phyloP scores from a whole-genome alignment of 768 basidiomycete species.

The Russula sp. region DNA sequence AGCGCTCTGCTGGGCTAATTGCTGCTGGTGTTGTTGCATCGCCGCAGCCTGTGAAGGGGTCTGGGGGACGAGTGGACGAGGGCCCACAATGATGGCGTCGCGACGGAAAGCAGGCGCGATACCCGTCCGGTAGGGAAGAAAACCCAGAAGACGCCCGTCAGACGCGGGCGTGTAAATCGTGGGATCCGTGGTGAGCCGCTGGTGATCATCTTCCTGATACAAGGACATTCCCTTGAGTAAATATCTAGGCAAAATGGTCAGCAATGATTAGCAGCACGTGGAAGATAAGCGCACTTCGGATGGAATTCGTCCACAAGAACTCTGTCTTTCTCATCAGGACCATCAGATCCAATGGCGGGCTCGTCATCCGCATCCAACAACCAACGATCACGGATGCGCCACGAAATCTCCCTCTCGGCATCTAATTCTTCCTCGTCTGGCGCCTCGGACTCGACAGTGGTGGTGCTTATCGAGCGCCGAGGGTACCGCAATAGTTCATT shows the following conservation, averaged over 20 bases:
- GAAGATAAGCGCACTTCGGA: slow-evolving; percentile 35
- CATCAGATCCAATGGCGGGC: slow-evolving; percentile 49
- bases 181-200: slow-evolving; percentile 22
- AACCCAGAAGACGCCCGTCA: slow-evolving; percentile 18
- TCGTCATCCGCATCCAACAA: slow-evolving; percentile 61
- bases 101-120: slow-evolving; percentile 20
- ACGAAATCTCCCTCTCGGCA: slow-evolving; percentile 37
- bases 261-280: neutral
- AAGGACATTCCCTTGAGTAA: slow-evolving; percentile 32
- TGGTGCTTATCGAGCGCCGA: slow-evolving; percentile 24
- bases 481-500: slow-evolving; percentile 19
- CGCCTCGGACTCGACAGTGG: slow-evolving; percentile 17
- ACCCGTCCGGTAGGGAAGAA: slow-evolving; percentile 20
- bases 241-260: slow-evolving; percentile 36
- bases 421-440: slow-evolving; percentile 27
- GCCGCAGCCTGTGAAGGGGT: slow-evolving; percentile 20
- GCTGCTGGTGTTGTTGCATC: slow-evolving; percentile 19
- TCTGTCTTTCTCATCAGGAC: slow-evolving; percentile 63
- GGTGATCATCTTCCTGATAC: slow-evolving; percentile 23
- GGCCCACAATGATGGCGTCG: slow-evolving; percentile 19
- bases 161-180: slow-evolving; percentile 17
- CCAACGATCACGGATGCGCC: slow-evolving; percentile 54
- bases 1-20: slow-evolving; percentile 11
- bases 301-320: slow-evolving; percentile 68
- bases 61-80: slow-evolving; percentile 18